Conservation (phyloP, 1,139 yeast genomes). For the Saccharomyces hybrid region DNA sequence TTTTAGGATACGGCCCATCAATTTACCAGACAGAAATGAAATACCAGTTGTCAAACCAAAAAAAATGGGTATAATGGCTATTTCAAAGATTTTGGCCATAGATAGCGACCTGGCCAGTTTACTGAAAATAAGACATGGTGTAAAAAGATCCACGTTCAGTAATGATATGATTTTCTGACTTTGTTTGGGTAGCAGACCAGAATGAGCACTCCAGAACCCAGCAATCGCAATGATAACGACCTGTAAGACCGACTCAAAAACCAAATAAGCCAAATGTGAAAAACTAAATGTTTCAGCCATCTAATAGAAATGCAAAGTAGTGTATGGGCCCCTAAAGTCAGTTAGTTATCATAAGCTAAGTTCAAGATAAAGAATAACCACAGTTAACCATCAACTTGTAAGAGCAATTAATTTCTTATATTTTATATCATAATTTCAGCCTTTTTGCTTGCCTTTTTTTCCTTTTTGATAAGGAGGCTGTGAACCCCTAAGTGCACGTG, state of each 20-base stretch:
- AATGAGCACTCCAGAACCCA: constrained; percentile 60
- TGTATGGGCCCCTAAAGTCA: background rate
- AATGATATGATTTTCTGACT: constrained; percentile 57
- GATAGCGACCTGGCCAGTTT: constrained; percentile 68
- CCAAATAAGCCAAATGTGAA: constrained; percentile 42
- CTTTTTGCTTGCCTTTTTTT: background rate
- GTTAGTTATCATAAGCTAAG: background rate
- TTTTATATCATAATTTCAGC: background rate
- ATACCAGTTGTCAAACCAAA: constrained; percentile 55
- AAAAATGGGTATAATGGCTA: constrained; percentile 59
- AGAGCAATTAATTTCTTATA: background rate
- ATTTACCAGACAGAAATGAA: constrained; percentile 46
- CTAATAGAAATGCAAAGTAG: background rate
- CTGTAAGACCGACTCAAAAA: constrained; percentile 67
- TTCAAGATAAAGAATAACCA: too few species aligned
- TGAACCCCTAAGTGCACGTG: background rate
- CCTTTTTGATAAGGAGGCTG: background rate
- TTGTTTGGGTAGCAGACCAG: constrained; percentile 49
- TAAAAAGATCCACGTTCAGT: constrained; percentile 64
- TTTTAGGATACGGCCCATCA: constrained; percentile 40
- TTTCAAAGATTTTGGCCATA: constrained; percentile 54
- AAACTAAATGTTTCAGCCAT: constrained; percentile 16
- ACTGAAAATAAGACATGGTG: constrained; percentile 70
- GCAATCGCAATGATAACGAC: constrained; percentile 63
- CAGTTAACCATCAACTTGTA: background rate